Evolutionary conservation across 345 rosid species (phyloP), one percentile per base, ranked within the genome.

Genomic region (Cochlearia excelsa): DNA sequence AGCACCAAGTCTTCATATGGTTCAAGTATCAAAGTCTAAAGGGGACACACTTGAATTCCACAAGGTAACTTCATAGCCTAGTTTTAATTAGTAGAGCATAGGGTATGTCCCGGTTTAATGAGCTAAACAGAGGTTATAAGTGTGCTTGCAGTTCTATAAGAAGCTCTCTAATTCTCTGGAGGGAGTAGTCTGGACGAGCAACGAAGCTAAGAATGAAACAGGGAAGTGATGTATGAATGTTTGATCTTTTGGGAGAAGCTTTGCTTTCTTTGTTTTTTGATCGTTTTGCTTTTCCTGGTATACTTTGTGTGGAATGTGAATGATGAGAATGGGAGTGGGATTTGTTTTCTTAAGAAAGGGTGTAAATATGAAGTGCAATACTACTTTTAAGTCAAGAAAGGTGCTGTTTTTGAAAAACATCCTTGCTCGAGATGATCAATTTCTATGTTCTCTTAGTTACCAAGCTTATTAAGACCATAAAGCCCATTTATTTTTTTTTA

Each of bases 1-100:
- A 71, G 84, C 99, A 16, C 97, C 99, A 53, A 89, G 91, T 30
- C 78, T 93, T 49, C 94, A 93, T 71, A 84, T 89, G 97, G 94
- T 93, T 31, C 94, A 93, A 75, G 80, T 93, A 37, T 83, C 95
- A 7, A 93, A 93, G 71, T 85, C 97, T 1, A 88, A 87, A 71
- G 99, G 99, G n/a, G 97, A 93, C 70, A 93, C 99, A 9, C 73
- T 93, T 50, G 99, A 93, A 67, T 93, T 89, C 59, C 91, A 86
- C 41, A 88, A 83, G 95, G 95, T 88, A 79, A 44, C 7, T 23
- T 5, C 41, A 30, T 41, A 37, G 39, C 26, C 9, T 54, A 33
- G 46, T 1, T 23, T 59, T 61, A 5, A 46, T 60, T 26, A 39
- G 3, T 30, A 61, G 8, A 27, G 62, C 0, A 34, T 41, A 48